Conservation (phyloP, 257 asterid genomes). For the Solanum gracilifrons region DNA sequence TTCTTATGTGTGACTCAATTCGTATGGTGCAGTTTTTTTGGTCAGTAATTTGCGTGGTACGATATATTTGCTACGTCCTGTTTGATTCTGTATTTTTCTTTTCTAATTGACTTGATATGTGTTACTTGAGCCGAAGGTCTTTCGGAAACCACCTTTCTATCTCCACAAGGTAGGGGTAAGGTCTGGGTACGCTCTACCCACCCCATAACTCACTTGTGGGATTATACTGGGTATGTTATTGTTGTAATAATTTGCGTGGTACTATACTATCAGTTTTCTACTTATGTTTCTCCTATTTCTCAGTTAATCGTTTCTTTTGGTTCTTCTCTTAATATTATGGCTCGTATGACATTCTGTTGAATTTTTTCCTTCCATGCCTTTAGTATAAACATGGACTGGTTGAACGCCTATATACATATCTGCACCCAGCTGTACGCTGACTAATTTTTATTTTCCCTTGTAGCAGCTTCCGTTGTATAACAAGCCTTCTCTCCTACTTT, state of each 20-base stretch:
- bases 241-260: neutral
- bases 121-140: neutral
- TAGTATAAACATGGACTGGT: neutral
- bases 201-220: neutral
- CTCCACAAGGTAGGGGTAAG: neutral
- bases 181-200: neutral
- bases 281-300: neutral
- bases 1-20: neutral
- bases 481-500: conserved; percentile 9
- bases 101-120: neutral
- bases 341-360: neutral
- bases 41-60: neutral
- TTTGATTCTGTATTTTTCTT: neutral
- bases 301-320: neutral
- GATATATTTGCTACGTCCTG: neutral
- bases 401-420: neutral
- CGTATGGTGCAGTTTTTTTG: neutral
- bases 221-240: neutral
- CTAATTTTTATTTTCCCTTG: neutral
- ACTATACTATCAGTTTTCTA: neutral
- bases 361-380: neutral
- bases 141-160: neutral
- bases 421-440: neutral
- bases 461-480: neutral
- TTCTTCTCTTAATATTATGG: neutral